Conservation (phyloP, 2,329 filamentous ascomycete genomes). For the Penicillium verrucosum region DNA sequence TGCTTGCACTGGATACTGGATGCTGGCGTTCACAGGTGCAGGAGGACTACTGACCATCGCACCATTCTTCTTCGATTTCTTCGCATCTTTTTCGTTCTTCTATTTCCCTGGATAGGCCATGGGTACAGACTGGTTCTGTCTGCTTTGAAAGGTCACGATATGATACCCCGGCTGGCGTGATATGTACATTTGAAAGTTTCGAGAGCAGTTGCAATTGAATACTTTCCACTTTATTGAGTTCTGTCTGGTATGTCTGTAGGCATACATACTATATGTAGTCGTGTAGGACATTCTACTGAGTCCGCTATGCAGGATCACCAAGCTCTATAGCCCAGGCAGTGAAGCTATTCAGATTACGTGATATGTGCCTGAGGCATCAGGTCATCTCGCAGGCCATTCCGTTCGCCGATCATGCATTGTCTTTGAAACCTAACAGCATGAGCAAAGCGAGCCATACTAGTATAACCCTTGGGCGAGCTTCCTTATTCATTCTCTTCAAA, state of each 20-base stretch:
- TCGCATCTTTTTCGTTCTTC: slow-evolving; percentile 1
- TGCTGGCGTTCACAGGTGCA: slow-evolving; percentile 16
- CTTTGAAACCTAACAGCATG: slow-evolving; percentile 7
- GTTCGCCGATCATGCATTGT: slow-evolving; percentile 14
- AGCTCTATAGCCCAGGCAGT: neutral
- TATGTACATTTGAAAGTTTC: slow-evolving; percentile 7
- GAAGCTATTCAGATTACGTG: neutral
- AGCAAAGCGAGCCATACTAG: slow-evolving; percentile 1
- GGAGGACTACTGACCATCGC: neutral
- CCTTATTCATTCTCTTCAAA: neutral
- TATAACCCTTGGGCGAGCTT: slow-evolving; percentile 2
- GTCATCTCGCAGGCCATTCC: neutral
- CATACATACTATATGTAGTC: neutral
- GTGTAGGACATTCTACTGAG: neutral
- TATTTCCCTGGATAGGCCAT: slow-evolving; percentile 9
- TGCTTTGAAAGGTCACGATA: slow-evolving; percentile 24
- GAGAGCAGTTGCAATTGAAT: slow-evolving; percentile 13
- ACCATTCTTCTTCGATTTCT: slow-evolving; percentile 5
- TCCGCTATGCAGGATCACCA: neutral
- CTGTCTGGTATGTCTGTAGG: neutral
- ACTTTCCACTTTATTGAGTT: neutral
- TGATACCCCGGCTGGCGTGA: slow-evolving; percentile 31
- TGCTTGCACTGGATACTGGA: slow-evolving; percentile 2
- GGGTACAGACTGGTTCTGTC: slow-evolving; percentile 21
- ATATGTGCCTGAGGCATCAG: slow-evolving; percentile 23